Conservation (phyloP, 257 asterid genomes). For the Gentiana straminea region DNA sequence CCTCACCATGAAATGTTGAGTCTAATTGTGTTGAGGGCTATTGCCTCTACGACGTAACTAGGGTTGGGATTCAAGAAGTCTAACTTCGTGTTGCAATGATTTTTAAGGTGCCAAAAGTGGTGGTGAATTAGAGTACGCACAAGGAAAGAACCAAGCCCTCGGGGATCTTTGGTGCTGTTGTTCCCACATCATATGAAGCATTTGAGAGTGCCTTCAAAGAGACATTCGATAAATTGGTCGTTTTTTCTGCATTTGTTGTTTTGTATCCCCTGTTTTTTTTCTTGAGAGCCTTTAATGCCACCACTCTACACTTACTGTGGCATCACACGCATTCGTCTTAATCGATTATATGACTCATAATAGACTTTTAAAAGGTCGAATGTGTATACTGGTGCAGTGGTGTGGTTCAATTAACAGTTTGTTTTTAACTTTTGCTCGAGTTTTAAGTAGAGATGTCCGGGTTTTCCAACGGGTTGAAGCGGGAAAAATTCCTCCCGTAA, state of each 20-base stretch:
- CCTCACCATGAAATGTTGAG: no score
- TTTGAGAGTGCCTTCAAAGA: constrained; percentile 80
- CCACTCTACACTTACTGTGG: no score
- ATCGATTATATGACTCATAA: no score
- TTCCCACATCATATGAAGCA: constrained; percentile 93
- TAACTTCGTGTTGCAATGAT: constrained; percentile 6
- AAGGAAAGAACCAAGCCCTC: constrained; percentile 95
- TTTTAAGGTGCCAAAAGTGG: constrained; percentile 99
- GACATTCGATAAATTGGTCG: constrained; percentile 67
- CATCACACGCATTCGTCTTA: no score
- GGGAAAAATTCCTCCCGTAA: constrained; percentile 64
- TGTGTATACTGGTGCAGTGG: not conserved
- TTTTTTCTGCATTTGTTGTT: constrained; percentile 6
- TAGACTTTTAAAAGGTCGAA: not conserved
- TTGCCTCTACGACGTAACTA: no score
- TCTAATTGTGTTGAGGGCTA: no score
- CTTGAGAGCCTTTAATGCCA: not conserved
- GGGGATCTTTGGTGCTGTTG: constrained; percentile 85
- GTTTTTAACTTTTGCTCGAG: no score
- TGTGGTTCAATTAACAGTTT: no score
- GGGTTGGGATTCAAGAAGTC: not conserved
- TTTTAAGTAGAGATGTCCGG: constrained; percentile 8
- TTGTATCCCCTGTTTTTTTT: constrained; percentile 1
- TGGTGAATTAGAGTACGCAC: constrained; percentile 98
- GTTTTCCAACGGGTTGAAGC: constrained; percentile 45